phyloP scores from a whole-genome alignment of 352 stramenopile genomes.

The Globisporangium paroecandrum region DNA sequence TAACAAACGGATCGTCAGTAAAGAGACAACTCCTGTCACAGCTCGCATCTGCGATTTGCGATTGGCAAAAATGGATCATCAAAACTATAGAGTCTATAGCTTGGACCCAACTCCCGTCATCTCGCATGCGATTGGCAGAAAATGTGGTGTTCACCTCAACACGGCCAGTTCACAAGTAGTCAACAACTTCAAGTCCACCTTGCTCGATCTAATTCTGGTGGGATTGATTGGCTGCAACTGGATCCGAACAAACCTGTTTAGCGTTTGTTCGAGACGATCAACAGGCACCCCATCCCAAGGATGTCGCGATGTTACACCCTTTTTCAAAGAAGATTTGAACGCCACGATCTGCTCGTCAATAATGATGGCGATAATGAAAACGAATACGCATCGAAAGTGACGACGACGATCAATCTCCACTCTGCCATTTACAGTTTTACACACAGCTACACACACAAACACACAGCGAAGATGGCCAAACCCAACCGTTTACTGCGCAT shows the following conservation, averaged over 20 bases:
- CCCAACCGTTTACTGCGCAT: slow-evolving; percentile 56
- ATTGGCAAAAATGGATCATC: neutral
- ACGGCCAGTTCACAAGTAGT: neutral
- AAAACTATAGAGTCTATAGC: too few species aligned
- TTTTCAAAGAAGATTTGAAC: neutral
- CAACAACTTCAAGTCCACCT: neutral
- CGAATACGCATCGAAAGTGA: neutral
- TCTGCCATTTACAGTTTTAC: neutral
- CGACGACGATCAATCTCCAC: too few species aligned
- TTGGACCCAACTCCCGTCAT: neutral
- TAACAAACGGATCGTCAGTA: neutral
- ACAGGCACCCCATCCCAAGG: neutral
- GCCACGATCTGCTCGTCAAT: neutral
- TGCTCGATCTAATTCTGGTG: neutral
- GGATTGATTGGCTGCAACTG: neutral
- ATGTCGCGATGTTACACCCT: neutral
- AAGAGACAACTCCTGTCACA: neutral
- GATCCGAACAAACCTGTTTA: neutral
- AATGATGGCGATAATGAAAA: neutral
- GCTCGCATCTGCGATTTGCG: neutral
- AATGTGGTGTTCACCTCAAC: neutral
- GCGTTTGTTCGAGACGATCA: neutral
- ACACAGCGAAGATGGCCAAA: slow-evolving; percentile 14
- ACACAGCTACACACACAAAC: neutral
- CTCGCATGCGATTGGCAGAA: neutral